These are phyloP conservation scores for Diutina rugosa DNA, from an alignment of 1,139 yeast genomes.

Conservation along the genomic window DNA sequence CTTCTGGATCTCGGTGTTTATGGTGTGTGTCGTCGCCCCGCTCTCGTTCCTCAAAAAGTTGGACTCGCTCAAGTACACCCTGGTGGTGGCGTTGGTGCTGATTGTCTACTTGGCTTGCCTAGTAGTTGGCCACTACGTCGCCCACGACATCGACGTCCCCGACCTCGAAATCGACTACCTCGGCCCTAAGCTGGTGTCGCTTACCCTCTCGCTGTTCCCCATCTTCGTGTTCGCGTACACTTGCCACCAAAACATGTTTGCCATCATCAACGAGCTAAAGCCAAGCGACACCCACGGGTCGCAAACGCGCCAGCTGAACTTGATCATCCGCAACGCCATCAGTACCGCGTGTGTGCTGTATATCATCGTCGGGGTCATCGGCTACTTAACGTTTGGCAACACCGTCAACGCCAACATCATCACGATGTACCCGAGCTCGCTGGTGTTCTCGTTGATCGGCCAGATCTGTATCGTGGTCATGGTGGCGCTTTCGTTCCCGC, in stretches of 20 bases:
- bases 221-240: conserved; percentile 90
- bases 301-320: conserved; percentile 38
- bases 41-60: conserved; percentile 59
- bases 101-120: conserved; percentile 69
- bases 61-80: conserved; percentile 79
- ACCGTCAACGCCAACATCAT: conserved; percentile 57
- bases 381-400: conserved; percentile 80
- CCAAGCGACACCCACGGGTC: conserved; percentile 23
- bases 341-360: conserved; percentile 51
- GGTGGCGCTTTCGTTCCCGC: conserved; percentile 59
- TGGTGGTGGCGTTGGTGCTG: conserved; percentile 71
- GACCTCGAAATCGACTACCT: conserved; percentile 11
- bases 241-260: conserved; percentile 89
- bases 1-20: conserved; percentile 58
- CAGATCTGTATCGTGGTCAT: conserved; percentile 57
- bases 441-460: conserved; percentile 50
- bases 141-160: conserved; percentile 18
- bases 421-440: conserved; percentile 50
- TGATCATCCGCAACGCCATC: conserved; percentile 42
- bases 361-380: conserved; percentile 63
- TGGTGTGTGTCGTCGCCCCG: conserved; percentile 52
- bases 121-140: conserved; percentile 51
- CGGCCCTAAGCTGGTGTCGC: conserved; percentile 26
- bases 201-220: conserved; percentile 50
- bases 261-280: conserved; percentile 66